phyloP scores from a whole-genome alignment of 257 asterid species.

The Oldenlandia corymbosa region DNA sequence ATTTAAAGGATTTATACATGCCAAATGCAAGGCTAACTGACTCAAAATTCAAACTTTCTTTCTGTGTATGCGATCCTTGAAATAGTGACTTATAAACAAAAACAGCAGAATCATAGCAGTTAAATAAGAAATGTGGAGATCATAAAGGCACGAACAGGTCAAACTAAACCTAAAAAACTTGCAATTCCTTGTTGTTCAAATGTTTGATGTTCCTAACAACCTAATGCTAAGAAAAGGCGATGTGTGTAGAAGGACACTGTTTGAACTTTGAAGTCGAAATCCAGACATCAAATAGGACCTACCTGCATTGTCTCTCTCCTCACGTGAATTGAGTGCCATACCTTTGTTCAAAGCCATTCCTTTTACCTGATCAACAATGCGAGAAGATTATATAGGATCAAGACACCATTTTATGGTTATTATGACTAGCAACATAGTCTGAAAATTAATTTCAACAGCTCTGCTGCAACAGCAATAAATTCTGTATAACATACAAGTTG shows the following conservation, averaged over 20 bases:
- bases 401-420: background rate
- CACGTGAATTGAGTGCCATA: slow-evolving; percentile 44
- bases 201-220: background rate
- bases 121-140: background rate
- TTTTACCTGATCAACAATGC: slow-evolving; percentile 55
- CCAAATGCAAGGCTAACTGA: background rate
- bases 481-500: background rate
- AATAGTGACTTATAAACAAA: background rate
- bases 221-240: background rate
- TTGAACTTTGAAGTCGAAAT: background rate
- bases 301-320: slow-evolving; percentile 94
- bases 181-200: background rate
- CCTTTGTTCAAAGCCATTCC: slow-evolving; percentile 97
- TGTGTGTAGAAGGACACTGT: background rate
- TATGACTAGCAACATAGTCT: background rate
- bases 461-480: background rate
- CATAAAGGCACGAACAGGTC: background rate
- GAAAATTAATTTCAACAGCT: background rate
- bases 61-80: background rate
- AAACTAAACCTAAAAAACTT: background rate
- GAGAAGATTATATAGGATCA: background rate
- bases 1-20: background rate
- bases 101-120: background rate
- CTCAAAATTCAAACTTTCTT: background rate
- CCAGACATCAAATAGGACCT: slow-evolving; percentile 5